Evolutionary conservation across 495 filamentous ascomycete species (phyloP).

Genomic region (Haplographium delicatum): DNA sequence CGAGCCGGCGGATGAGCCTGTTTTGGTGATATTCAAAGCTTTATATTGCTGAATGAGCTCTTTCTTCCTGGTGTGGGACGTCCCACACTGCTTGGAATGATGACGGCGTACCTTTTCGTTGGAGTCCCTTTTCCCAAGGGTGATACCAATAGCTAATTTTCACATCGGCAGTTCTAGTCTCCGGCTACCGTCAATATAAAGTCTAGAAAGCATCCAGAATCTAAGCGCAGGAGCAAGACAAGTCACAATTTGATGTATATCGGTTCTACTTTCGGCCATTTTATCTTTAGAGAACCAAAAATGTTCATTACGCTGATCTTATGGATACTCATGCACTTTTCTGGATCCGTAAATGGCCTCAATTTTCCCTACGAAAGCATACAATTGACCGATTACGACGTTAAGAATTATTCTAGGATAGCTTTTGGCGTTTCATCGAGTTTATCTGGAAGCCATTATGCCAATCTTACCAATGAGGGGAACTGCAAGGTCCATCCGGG

Average conservation of each 20-base stretch:
- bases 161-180: neutral
- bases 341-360: neutral
- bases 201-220: neutral
- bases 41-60: neutral
- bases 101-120: neutral
- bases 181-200: neutral
- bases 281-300: neutral
- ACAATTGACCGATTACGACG: constrained; percentile 2
- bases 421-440: neutral
- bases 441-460: neutral
- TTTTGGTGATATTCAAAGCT: neutral
- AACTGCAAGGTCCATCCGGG: neutral
- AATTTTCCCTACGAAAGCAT: constrained; percentile 4
- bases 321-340: neutral
- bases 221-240: neutral
- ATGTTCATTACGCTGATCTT: neutral
- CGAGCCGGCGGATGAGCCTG: neutral
- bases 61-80: neutral
- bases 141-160: neutral
- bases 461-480: neutral
- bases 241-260: neutral
- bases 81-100: neutral
- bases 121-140: neutral
- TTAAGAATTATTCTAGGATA: neutral
- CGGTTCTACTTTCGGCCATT: neutral